These are phyloP conservation scores for Auriculariales sp. DNA, from an alignment of 768 basidiomycete species.

Conservation along the genomic window DNA sequence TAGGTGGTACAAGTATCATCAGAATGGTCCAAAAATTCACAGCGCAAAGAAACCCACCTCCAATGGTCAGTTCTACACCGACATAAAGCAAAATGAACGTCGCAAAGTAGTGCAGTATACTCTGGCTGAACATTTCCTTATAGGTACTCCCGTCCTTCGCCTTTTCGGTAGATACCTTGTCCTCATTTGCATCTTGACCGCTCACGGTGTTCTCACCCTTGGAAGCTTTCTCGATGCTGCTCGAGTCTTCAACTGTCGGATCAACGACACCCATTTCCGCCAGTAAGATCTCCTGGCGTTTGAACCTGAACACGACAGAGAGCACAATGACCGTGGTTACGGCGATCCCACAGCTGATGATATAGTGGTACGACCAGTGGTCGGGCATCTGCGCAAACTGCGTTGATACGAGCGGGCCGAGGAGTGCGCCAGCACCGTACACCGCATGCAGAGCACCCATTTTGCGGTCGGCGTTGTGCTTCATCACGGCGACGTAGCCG, in stretches of 20 bases:
- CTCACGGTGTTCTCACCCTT: too few species aligned
- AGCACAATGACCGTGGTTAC: slow-evolving; percentile 39
- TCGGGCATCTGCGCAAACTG: slow-evolving; percentile 47
- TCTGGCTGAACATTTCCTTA: slow-evolving; percentile 14
- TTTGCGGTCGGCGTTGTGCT: slow-evolving; percentile 22
- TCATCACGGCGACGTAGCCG: slow-evolving; percentile 27
- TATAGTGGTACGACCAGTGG: slow-evolving; percentile 69
- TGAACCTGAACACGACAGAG: slow-evolving; percentile 46
- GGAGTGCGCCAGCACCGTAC: too few species aligned
- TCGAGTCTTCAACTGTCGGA: too few species aligned
- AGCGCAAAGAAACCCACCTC: slow-evolving; percentile 8
- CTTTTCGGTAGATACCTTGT: too few species aligned
- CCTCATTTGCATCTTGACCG: too few species aligned
- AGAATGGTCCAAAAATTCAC: background rate
- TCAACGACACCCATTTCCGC: slow-evolving; percentile 1
- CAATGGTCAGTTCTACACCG: slow-evolving; percentile 21
- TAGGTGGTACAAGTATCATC: background rate
- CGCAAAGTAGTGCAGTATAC: slow-evolving; percentile 16
- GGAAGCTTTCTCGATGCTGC: too few species aligned
- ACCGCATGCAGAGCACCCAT: slow-evolving; percentile 27
- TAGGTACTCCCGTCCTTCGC: too few species aligned
- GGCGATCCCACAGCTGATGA: slow-evolving; percentile 55
- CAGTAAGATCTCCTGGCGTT: slow-evolving; percentile 34
- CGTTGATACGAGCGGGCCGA: slow-evolving; percentile 72
- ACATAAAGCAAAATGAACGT: slow-evolving; percentile 22